Conservation (phyloP, 2,329 filamentous ascomycete genomes). For the Tolypocladium cylindrosporum region DNA sequence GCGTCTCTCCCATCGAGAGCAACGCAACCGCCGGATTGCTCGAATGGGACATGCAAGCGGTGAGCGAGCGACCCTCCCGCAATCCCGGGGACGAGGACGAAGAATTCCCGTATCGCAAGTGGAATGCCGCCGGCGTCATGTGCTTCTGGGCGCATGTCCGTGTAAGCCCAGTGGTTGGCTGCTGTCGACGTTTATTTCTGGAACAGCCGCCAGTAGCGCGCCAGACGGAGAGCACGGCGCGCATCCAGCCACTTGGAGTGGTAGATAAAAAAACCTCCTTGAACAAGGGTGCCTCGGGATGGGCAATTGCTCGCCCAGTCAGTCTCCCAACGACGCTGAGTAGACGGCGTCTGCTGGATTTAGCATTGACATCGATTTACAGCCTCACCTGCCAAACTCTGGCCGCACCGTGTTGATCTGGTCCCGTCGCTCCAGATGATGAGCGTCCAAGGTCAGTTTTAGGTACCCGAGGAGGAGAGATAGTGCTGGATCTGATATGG, state of each 20-base stretch:
- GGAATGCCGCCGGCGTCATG: conserved; percentile 5
- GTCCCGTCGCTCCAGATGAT: not conserved
- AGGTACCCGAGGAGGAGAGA: not conserved
- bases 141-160: conserved; percentile 4
- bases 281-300: not conserved
- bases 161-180: conserved; percentile 13
- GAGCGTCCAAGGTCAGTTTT: not conserved
- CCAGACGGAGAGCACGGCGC: conserved; percentile 1
- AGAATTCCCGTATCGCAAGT: not conserved
- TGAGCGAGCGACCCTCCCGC: not conserved
- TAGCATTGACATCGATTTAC: not conserved
- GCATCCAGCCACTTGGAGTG: not conserved
- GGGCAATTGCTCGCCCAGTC: not conserved
- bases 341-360: not conserved
- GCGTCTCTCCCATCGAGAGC: not conserved
- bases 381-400: not conserved
- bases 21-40: not conserved
- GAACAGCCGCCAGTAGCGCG: conserved; percentile 24
- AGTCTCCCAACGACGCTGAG: not conserved
- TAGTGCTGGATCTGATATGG: not conserved
- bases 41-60: not conserved
- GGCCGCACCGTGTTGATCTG: not conserved
- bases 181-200: conserved; percentile 15
- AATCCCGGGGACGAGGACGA: not conserved
- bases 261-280: conserved; percentile 1